These are phyloP conservation scores for Apophysomyces sp. DNA, from an alignment of 371 early-diverging fungal genomes.

Conservation along the genomic window DNA sequence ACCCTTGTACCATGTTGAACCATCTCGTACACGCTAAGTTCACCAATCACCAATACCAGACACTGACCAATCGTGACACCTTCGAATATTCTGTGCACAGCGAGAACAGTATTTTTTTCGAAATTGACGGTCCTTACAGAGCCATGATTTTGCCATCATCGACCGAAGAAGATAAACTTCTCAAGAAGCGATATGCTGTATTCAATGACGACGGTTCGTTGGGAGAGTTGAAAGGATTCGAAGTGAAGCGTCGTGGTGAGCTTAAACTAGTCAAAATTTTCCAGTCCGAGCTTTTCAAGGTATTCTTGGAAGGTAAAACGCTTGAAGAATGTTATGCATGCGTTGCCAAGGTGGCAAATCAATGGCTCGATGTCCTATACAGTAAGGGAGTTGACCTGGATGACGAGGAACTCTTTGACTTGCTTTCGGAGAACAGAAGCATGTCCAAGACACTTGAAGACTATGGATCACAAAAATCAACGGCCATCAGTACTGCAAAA, in stretches of 20 bases:
- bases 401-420: slow-evolving; percentile 94
- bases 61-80: slow-evolving; percentile 55
- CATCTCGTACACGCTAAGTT: slow-evolving; percentile 96
- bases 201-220: slow-evolving; percentile 96
- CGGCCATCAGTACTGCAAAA: slow-evolving; percentile 94
- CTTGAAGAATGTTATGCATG: slow-evolving; percentile 91
- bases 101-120: slow-evolving; percentile 99
- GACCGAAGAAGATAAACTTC: slow-evolving; percentile 94
- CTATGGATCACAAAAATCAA: slow-evolving; percentile 95
- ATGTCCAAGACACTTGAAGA: slow-evolving; percentile 96
- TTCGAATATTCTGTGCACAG: slow-evolving; percentile 71
- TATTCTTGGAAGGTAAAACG: slow-evolving; percentile 87
- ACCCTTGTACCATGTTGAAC: slow-evolving; percentile 98
- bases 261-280: slow-evolving; percentile 98
- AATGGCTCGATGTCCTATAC: slow-evolving; percentile 97
- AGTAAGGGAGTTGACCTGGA: slow-evolving; percentile 81
- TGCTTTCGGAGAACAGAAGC: slow-evolving; percentile 97
- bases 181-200: slow-evolving; percentile 99
- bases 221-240: slow-evolving; percentile 99
- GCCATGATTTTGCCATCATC: slow-evolving; percentile 99
- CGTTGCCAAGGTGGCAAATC: slow-evolving; percentile 90
- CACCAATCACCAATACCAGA: slow-evolving; percentile 98
- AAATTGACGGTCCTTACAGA: slow-evolving; percentile 99
- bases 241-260: slow-evolving; percentile 99
- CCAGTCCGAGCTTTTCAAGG: slow-evolving; percentile 94